Evolutionary conservation across 331 rosid species (phyloP), one percentile per base, ranked within the genome.

Genomic region (Malus hybrid): DNA sequence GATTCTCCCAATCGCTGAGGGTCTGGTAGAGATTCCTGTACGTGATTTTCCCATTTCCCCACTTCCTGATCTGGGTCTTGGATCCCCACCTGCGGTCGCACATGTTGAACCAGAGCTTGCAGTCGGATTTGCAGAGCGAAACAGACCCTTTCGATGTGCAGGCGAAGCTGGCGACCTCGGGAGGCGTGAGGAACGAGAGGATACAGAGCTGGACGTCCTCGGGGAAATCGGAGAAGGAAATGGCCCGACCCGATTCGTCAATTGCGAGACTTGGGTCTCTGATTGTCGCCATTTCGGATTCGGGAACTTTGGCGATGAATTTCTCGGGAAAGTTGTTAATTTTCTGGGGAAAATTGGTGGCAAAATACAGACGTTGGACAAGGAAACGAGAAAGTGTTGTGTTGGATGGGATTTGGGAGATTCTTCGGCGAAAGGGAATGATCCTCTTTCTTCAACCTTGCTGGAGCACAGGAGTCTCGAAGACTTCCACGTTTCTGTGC

Each of bases 51-150:
- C 91, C 93, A 11, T 76, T 77, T 1, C 89, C 91, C 97, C 99
- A 95, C 50, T 86, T 83, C 2, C 15, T 33, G 85, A 95, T 90
- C 65, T 77, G 88, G 70, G 97, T 92, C 70, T 80, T 83, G 52
- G 91, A 85, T 14, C 97, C 99, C 97, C 99, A 94, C 42, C 89
- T 77, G 65, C 97, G 87, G 22, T 87, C 84, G 88, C 97, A 94
- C 79, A 94, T 54, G 56, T 90, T 74, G 76, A 92, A 90, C 99
- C 99, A 95, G 7, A 94, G 85, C 83, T 89, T 86, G 20, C 74
- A 70, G 60, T 90, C 99, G 62, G 69, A 67, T 32, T 72, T 75
- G 81, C 92, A 95, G 44, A 95, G 89, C 2, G 85, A 80, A 6
- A 72, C 82, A 74, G 74, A 87, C 5, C 88, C 91, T 77, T 85